Percentiles rank a stretch among this genome's conserved stretches.
Conservation (phyloP, 2,329 filamentous ascomycete species). For the Ambrosiella beaveri region DNA sequence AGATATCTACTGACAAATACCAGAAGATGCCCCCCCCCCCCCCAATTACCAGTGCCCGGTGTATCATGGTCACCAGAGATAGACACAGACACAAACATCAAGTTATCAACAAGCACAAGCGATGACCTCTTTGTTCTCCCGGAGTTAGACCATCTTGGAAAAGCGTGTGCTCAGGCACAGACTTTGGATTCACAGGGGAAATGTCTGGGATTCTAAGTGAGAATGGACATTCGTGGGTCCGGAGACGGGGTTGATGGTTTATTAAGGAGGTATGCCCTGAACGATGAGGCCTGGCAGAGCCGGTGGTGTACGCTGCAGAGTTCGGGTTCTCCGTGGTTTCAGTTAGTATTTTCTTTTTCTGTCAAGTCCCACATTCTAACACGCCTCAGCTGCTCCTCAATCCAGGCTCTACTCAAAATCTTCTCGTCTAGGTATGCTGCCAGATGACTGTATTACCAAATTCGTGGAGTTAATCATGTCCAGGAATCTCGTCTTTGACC, state of each 20-base stretch:
- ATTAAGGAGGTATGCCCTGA: constrained; percentile 42
- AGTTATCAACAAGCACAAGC: constrained; percentile 34
- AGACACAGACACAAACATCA: too few species aligned
- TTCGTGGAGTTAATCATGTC: constrained; percentile 43
- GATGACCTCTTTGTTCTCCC: constrained; percentile 42
- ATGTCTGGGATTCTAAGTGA: constrained; percentile 41
- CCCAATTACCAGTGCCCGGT: too few species aligned
- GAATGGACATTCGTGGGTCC: constrained; percentile 39
- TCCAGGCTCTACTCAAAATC: constrained; percentile 40
- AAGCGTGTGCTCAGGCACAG: constrained; percentile 29
- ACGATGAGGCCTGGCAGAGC: constrained; percentile 41
- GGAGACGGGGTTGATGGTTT: constrained; percentile 39
- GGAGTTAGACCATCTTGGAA: constrained; percentile 38
- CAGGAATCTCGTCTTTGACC: constrained; percentile 31
- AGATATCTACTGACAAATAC: too few species aligned
- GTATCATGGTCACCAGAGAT: too few species aligned
- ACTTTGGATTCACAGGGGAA: constrained; percentile 39
- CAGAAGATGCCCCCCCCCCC: too few species aligned
- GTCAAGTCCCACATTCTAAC: constrained; percentile 1
- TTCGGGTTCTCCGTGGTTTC: constrained; percentile 35
- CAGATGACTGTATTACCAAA: constrained; percentile 37
- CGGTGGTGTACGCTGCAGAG: constrained; percentile 42
- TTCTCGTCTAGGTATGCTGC: constrained; percentile 39
- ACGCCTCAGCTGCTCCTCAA: constrained; percentile 35
- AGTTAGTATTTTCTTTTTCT: constrained; percentile 22